Evolutionary conservation across 2,329 filamentous ascomycete genomes (phyloP).

Genomic region (Apiospora marii): DNA sequence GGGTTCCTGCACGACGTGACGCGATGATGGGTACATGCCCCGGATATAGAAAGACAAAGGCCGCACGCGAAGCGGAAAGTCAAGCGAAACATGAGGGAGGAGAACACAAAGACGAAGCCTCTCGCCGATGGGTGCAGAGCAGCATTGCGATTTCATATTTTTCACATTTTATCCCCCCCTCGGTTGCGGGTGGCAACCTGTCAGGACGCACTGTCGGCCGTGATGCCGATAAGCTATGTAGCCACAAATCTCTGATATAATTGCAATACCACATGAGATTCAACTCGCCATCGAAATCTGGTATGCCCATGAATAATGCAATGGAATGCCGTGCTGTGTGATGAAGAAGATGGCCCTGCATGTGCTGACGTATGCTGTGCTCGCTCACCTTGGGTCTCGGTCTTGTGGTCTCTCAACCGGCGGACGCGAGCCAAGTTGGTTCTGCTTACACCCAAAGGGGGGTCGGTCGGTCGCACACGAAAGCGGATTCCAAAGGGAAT

Average conservation of each 20-base stretch:
- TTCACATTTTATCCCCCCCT: no score
- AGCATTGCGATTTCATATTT: background rate
- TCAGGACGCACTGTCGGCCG: background rate
- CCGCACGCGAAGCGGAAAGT: background rate
- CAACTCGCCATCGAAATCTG: background rate
- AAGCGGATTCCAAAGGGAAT: background rate
- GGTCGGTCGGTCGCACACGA: background rate
- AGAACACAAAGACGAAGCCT: slow-evolving; percentile 1
- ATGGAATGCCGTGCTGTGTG: background rate
- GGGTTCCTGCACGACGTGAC: slow-evolving; percentile 17
- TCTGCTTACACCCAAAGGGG: background rate
- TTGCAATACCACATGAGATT: slow-evolving; percentile 12
- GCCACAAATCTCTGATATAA: background rate
- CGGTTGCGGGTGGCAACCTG: background rate
- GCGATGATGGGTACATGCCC: slow-evolving; percentile 17
- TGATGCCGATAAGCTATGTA: background rate
- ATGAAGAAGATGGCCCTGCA: background rate
- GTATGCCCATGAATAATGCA: background rate
- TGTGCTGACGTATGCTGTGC: slow-evolving; percentile 20
- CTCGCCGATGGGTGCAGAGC: background rate
- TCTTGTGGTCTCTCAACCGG: background rate
- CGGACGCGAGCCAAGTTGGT: background rate
- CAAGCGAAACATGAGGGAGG: background rate
- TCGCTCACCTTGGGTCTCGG: background rate
- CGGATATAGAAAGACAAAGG: slow-evolving; percentile 10